Evolutionary conservation across 352 stramenopile species (phyloP).

Genomic region (Globisporangium cylindrosporum): DNA sequence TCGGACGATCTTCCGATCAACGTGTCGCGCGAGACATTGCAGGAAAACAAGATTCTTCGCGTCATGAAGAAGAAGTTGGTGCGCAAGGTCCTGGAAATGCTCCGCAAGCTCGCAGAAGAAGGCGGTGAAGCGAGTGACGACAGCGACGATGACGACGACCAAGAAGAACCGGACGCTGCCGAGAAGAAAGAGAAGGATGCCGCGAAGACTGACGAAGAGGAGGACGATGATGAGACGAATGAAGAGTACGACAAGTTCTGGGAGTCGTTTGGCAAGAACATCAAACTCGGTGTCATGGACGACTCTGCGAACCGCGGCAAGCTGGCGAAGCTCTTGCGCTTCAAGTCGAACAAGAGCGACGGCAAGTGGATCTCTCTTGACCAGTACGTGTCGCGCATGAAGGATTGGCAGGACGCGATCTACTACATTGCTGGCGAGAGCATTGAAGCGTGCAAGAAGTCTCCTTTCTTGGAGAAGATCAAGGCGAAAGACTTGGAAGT

Average conservation of each 20-base stretch:
- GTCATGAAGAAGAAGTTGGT: conserved; percentile 99
- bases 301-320: conserved; percentile 94
- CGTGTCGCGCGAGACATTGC: conserved; percentile 98
- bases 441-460: conserved; percentile 91
- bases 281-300: conserved; percentile 99
- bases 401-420: conserved; percentile 99
- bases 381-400: conserved; percentile 97
- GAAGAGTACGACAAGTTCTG: conserved; percentile 98
- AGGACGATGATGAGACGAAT: conserved; percentile 65
- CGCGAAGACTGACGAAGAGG: conserved; percentile 38
- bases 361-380: conserved; percentile 94
- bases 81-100: conserved; percentile 99
- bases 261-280: conserved; percentile 96
- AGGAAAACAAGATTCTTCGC: conserved; percentile 99
- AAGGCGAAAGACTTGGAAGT: conserved; percentile 97
- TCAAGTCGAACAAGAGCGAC: conserved; percentile 93
- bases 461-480: conserved; percentile 97
- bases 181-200: conserved; percentile 80
- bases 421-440: conserved; percentile 98
- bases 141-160: conserved; percentile 50
- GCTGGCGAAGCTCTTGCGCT: conserved; percentile 96
- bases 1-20: conserved; percentile 99
- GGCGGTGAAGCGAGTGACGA: conserved; percentile 82
- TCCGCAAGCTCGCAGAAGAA: conserved; percentile 92
- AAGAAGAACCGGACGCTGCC: conserved; percentile 45